These are phyloP conservation scores for Fremontodendron californicum DNA, from an alignment of 345 rosid species.

Conservation along the genomic window DNA sequence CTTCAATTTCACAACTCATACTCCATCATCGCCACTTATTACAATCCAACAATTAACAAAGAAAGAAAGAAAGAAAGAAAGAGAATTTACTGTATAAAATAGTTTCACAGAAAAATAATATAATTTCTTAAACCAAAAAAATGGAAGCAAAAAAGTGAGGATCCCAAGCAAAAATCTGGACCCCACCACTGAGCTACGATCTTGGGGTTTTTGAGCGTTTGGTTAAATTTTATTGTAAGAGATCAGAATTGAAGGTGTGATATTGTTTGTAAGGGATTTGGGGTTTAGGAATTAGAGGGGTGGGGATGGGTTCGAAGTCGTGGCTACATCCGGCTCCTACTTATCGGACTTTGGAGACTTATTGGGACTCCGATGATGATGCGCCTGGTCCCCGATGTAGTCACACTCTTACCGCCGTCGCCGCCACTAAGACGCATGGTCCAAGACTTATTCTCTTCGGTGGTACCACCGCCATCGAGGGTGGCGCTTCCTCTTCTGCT, in stretches of 20 bases:
- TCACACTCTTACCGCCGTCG: conserved; percentile 91
- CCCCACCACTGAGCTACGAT: neutral
- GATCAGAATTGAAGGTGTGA: neutral
- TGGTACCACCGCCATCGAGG: conserved; percentile 97
- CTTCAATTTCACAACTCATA: neutral
- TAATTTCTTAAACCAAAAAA: neutral
- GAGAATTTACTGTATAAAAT: no score
- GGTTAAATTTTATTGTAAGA: neutral
- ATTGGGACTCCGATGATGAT: conserved; percentile 91
- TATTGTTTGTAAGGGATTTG: neutral
- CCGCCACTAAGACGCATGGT: conserved; percentile 87
- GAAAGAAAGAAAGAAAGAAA: no score
- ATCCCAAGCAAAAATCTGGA: neutral
- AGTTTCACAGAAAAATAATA: neutral
- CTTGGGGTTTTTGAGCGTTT: neutral
- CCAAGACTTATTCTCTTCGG: conserved; percentile 95
- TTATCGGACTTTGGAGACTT: conserved; percentile 72
- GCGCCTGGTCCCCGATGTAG: conserved; percentile 96
- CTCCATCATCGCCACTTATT: no score
- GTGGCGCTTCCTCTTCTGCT: conserved; percentile 69
- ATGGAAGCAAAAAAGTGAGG: neutral
- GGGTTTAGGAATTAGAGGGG: neutral
- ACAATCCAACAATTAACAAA: no score
- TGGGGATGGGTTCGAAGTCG: conserved; percentile 70
- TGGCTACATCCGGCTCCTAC: conserved; percentile 89